Evolutionary conservation across 371 early-diverging fungal genomes (phyloP).

Genomic region (Haplosporangium sp.): DNA sequence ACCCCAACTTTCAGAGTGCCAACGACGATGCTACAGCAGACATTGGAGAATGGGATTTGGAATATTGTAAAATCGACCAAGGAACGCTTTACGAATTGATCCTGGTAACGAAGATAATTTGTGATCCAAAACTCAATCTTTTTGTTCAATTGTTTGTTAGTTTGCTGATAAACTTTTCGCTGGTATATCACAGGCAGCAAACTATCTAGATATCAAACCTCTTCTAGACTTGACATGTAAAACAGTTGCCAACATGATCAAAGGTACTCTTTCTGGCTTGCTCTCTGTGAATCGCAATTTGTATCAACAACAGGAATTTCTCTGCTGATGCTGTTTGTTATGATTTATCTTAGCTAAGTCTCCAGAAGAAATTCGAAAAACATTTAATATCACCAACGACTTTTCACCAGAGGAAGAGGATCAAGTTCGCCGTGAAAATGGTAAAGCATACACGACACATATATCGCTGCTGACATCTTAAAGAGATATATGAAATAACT

Average conservation of each 20-base stretch:
- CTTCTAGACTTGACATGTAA: slow-evolving; percentile 88
- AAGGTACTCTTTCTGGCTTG: slow-evolving; percentile 55
- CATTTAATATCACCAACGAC: slow-evolving; percentile 88
- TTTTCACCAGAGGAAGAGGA: slow-evolving; percentile 92
- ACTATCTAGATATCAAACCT: slow-evolving; percentile 90
- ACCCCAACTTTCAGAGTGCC: slow-evolving; percentile 62
- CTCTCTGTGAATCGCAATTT: too few species aligned
- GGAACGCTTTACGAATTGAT: slow-evolving; percentile 91
- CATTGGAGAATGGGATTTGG: slow-evolving; percentile 84
- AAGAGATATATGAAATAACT: too few species aligned
- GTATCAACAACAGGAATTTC: neutral
- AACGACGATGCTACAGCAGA: slow-evolving; percentile 63
- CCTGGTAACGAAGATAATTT: slow-evolving; percentile 51
- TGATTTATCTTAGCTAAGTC: slow-evolving; percentile 64
- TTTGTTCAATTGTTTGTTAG: too few species aligned
- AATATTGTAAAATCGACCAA: slow-evolving; percentile 89
- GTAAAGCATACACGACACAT: slow-evolving; percentile 6
- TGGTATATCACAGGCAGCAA: slow-evolving; percentile 72
- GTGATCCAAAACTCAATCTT: too few species aligned
- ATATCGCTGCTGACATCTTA: too few species aligned
- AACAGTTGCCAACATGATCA: slow-evolving; percentile 93
- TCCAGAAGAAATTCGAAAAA: slow-evolving; percentile 87
- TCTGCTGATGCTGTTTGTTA: neutral
- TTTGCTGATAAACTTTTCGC: neutral
- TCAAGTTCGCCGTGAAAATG: slow-evolving; percentile 72